Conservation (phyloP, 805 yeast genomes). For the Hanseniaspora taiwanica region DNA sequence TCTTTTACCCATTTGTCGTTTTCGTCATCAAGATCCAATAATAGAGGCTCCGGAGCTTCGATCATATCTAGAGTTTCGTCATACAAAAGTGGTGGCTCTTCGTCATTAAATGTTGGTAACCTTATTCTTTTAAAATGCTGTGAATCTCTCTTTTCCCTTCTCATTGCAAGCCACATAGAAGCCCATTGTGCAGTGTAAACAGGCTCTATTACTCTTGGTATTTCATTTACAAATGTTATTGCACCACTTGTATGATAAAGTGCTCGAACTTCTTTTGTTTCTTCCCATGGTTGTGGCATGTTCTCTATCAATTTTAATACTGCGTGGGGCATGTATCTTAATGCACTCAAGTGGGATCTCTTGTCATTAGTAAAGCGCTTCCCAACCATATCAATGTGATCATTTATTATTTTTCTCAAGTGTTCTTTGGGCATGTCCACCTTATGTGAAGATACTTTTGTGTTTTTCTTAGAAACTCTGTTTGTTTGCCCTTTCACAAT, state of each 20-base stretch:
- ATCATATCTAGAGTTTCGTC: constrained; percentile 62
- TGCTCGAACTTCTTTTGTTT: constrained; percentile 70
- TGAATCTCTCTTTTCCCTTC: constrained; percentile 86
- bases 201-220: constrained; percentile 85
- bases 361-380: constrained; percentile 72
- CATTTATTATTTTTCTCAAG: constrained; percentile 66
- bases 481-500: constrained; percentile 26
- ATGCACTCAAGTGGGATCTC: constrained; percentile 75
- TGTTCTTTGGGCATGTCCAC: constrained; percentile 91
- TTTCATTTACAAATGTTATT: constrained; percentile 85
- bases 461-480: constrained; percentile 7
- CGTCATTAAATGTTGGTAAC: constrained; percentile 95
- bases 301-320: constrained; percentile 76
- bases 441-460: constrained; percentile 33
- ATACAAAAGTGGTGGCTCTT: constrained; percentile 84
- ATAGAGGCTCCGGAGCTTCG: constrained; percentile 62
- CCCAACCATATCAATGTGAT: constrained; percentile 76
- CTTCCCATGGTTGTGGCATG: constrained; percentile 99
- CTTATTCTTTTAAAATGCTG: constrained; percentile 81
- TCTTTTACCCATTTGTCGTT: constrained; percentile 51
- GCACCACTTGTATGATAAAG: constrained; percentile 89
- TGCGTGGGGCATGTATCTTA: constrained; percentile 94
- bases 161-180: constrained; percentile 81
- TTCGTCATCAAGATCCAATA: constrained; percentile 46
- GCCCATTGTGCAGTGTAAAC: constrained; percentile 94